Base-by-base conservation (phyloP, 2,329 filamentous ascomycete species). In the Curvularia sp. region DNA sequence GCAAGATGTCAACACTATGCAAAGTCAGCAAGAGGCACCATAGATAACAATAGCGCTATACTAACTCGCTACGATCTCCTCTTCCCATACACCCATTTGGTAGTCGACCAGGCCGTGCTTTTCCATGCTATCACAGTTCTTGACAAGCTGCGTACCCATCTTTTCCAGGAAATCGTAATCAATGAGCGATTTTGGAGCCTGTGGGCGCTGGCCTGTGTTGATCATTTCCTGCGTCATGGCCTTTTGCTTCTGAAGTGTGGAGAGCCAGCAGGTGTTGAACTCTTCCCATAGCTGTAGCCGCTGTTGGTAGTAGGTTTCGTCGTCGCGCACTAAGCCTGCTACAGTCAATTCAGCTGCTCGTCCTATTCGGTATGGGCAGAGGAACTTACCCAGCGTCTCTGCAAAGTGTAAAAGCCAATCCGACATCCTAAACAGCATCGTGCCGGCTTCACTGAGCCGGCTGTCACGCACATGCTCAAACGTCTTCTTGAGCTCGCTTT, bases 81-180 rank as follows among this genome's bases (percentile, higher is more conserved):
- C 93, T 78, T 98, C 95, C 86, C 92, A 96, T 25, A 98, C 91
- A 8, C 95, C 95, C 80, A 97, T 96, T 72, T 98, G 90, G 75
- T 98, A 99, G 79, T 99, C 95, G 10, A 99, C 92, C 47, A 99
- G 81, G n/a, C 95, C 95, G 73, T 96, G 89, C 66, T 90, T 89
- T 77, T 98, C 94, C 61, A 98, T 86, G 49, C 86, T 86, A 74
- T 98, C 93, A 74, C 93, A 96, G 49, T 97, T 82, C 49, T 88
- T 85, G 55, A 96, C 85, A 28, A 99, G 79, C 69, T 96, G 90
- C 53, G 89, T 89, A 12, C 91, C 92, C 85, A 98, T 89, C 66
- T 87, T 88, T 69, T 91, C 87, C 48, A 98, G 82, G 23, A 82
- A 84, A 2, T 90, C 88, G 64, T 85, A 82, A 30, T 85, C 84